phyloP scores from a whole-genome alignment of 228 moss, liverwort and hornwort species.

The Sphagnum magellanicum region DNA sequence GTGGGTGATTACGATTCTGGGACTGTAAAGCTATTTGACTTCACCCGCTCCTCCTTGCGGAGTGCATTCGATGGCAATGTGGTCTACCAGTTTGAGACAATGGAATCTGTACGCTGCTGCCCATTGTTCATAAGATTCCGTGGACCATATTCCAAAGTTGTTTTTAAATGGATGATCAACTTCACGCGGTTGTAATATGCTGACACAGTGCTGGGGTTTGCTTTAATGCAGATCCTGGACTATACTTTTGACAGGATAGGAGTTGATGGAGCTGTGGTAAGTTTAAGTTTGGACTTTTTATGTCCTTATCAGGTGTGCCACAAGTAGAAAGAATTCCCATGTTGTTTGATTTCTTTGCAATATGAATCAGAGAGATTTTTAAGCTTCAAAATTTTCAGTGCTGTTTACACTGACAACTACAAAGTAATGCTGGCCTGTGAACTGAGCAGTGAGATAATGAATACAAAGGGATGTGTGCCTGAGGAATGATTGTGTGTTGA shows the following conservation, averaged over 20 bases:
- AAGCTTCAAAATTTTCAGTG: too few species aligned
- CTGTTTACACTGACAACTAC: too few species aligned
- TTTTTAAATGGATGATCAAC: neutral
- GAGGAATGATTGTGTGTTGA: slow-evolving; percentile 28
- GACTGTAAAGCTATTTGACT: slow-evolving; percentile 78
- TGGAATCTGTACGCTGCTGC: slow-evolving; percentile 76
- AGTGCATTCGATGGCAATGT: slow-evolving; percentile 95
- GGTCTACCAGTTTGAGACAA: slow-evolving; percentile 95
- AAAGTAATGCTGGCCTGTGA: too few species aligned
- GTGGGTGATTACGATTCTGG: slow-evolving; percentile 80
- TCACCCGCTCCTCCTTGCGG: slow-evolving; percentile 83
- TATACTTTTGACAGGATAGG: slow-evolving; percentile 96
- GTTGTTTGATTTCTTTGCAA: too few species aligned
- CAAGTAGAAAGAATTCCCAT: too few species aligned
- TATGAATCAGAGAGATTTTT: too few species aligned
- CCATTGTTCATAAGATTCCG: neutral
- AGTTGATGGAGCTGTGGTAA: slow-evolving; percentile 64
- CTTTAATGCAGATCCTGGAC: slow-evolving; percentile 65
- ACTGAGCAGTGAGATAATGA: too few species aligned
- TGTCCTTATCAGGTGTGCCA: neutral
- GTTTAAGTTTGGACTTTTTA: neutral
- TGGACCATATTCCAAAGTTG: too few species aligned
- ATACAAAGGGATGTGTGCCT: neutral
- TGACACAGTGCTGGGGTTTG: neutral
- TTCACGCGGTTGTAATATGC: neutral